These are phyloP conservation scores for Cladosporium halotolerans DNA, from an alignment of 2,329 filamentous ascomycete genomes.

Conservation along the genomic window DNA sequence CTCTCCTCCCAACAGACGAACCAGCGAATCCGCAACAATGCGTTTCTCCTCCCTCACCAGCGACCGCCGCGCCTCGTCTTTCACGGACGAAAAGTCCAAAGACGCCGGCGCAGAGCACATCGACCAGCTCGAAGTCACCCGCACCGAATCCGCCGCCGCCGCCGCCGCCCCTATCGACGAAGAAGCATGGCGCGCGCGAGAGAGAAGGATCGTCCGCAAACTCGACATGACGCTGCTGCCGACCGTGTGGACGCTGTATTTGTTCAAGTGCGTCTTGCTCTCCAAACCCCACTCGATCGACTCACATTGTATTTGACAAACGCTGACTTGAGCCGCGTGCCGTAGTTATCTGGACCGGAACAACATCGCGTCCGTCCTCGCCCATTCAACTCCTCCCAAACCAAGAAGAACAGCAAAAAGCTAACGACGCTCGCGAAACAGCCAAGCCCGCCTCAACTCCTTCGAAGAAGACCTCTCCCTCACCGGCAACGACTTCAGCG, in stretches of 20 bases:
- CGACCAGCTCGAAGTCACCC: neutral
- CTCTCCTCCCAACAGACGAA: too few species aligned
- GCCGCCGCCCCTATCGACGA: neutral
- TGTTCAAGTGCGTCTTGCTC: conserved; percentile 3
- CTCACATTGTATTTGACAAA: neutral
- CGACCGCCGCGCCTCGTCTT: neutral
- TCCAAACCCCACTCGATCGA: too few species aligned
- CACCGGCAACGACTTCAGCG: conserved; percentile 52
- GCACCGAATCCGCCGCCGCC: neutral
- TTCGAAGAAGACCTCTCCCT: conserved; percentile 50
- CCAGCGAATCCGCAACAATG: neutral
- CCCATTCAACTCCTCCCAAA: neutral
- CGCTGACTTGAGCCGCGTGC: too few species aligned
- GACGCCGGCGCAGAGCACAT: neutral
- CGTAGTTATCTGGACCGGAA: conserved; percentile 24
- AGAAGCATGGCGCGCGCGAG: neutral
- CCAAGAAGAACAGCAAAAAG: neutral
- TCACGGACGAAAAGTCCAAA: neutral
- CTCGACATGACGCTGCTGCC: conserved; percentile 6
- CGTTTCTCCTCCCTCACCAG: neutral
- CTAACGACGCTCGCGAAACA: neutral
- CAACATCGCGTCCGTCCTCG: neutral
- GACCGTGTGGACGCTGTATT: neutral
- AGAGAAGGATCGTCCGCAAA: conserved; percentile 1
- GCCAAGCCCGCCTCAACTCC: conserved; percentile 25